phyloP scores from a whole-genome alignment of 352 stramenopile genomes.

The Pythium brassicae region DNA sequence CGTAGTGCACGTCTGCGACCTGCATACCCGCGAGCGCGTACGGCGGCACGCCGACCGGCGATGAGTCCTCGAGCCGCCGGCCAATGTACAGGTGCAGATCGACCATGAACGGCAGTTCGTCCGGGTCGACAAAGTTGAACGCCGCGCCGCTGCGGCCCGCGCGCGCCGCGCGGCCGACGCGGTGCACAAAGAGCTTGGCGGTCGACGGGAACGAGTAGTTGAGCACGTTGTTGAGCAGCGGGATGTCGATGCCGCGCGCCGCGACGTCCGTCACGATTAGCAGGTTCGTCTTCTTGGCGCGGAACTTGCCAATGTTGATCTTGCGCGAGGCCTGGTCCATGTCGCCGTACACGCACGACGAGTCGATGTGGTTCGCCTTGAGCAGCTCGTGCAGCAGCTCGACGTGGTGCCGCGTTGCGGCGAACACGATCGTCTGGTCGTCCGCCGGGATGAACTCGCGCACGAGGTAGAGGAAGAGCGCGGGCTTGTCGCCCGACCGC shows the following conservation, averaged over 20 bases:
- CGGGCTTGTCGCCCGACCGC: slow-evolving; percentile 93
- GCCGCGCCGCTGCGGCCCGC: slow-evolving; percentile 94
- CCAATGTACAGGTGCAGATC: slow-evolving; percentile 97
- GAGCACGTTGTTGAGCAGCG: slow-evolving; percentile 95
- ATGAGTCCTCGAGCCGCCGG: slow-evolving; percentile 73
- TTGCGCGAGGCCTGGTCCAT: slow-evolving; percentile 93
- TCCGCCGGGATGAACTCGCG: slow-evolving; percentile 90
- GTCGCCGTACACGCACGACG: slow-evolving; percentile 89
- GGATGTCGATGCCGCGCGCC: slow-evolving; percentile 94
- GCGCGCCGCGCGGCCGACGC: slow-evolving; percentile 93
- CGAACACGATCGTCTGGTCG: slow-evolving; percentile 98
- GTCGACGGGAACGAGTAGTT: slow-evolving; percentile 95
- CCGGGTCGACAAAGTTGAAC: slow-evolving; percentile 96
- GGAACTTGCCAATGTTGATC: slow-evolving; percentile 90
- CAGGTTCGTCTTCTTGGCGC: slow-evolving; percentile 85
- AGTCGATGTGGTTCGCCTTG: slow-evolving; percentile 75
- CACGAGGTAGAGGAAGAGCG: slow-evolving; percentile 95
- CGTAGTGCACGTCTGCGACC: slow-evolving; percentile 97
- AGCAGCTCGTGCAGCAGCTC: slow-evolving; percentile 97
- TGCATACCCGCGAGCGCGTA: slow-evolving; percentile 94
- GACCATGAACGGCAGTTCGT: slow-evolving; percentile 98
- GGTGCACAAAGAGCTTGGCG: slow-evolving; percentile 95
- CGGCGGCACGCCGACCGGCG: slow-evolving; percentile 40
- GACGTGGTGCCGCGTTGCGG: slow-evolving; percentile 97
- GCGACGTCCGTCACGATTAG: slow-evolving; percentile 95